phyloP scores from a whole-genome alignment of 495 filamentous ascomycete genomes.

The Aspergillus hancockii region DNA sequence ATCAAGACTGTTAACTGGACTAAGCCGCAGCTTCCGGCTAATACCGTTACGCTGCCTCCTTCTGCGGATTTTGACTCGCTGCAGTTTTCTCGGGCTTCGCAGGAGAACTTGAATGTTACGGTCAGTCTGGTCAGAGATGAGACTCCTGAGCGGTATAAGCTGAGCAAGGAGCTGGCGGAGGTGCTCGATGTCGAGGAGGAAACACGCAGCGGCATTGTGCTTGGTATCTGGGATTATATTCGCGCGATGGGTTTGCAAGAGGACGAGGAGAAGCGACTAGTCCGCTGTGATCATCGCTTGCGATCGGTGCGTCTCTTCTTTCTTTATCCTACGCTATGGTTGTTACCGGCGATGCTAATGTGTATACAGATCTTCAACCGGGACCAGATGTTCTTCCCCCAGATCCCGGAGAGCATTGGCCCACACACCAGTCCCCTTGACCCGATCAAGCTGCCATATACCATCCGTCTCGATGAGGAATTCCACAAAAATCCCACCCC shows the following conservation, averaged over 20 bases:
- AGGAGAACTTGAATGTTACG: slow-evolving; percentile 89
- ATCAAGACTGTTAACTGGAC: slow-evolving; percentile 70
- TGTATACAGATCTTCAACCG: slow-evolving; percentile 66
- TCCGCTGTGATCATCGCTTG: slow-evolving; percentile 84
- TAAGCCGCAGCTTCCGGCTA: slow-evolving; percentile 61
- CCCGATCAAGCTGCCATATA: slow-evolving; percentile 85
- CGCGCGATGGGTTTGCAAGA: slow-evolving; percentile 83
- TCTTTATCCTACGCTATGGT: neutral
- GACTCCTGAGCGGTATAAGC: slow-evolving; percentile 75
- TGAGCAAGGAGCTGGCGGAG: slow-evolving; percentile 78
- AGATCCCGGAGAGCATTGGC: slow-evolving; percentile 72
- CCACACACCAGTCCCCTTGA: slow-evolving; percentile 76
- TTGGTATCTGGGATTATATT: slow-evolving; percentile 95
- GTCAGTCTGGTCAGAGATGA: slow-evolving; percentile 88
- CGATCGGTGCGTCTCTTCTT: slow-evolving; percentile 58
- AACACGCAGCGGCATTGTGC: slow-evolving; percentile 78
- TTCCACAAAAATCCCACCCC: slow-evolving; percentile 65
- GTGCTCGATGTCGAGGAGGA: slow-evolving; percentile 86
- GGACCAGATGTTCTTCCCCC: slow-evolving; percentile 86
- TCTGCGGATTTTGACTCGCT: slow-evolving; percentile 84
- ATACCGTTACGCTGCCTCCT: slow-evolving; percentile 44
- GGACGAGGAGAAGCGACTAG: slow-evolving; percentile 87
- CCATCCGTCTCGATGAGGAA: slow-evolving; percentile 87
- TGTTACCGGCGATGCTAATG: no score
- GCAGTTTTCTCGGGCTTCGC: slow-evolving; percentile 85